phyloP scores from a whole-genome alignment of 305 asterid species.

The Fraxinus dipetala region DNA sequence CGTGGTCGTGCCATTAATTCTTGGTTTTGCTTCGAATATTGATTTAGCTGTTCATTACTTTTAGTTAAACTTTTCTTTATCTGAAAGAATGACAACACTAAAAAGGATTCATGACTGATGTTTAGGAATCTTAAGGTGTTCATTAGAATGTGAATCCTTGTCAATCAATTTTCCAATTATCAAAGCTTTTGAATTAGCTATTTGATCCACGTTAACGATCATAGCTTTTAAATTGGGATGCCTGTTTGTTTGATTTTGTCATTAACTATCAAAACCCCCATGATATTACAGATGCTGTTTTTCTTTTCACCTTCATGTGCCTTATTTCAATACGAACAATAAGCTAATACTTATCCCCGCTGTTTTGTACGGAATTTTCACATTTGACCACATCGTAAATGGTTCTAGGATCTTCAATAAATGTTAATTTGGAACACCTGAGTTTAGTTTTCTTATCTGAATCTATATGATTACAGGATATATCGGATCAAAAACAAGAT shows the following conservation, averaged over 20 bases:
- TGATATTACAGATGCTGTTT: neutral
- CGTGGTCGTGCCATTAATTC: neutral
- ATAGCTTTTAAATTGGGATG: neutral
- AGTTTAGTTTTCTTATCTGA: conserved; percentile 13
- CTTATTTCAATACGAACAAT: neutral
- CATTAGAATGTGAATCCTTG: neutral
- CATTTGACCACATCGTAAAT: neutral
- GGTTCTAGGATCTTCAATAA: neutral
- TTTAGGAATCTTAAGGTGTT: neutral
- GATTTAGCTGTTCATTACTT: neutral
- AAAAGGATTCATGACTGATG: neutral
- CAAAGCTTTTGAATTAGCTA: neutral
- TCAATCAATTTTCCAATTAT: neutral
- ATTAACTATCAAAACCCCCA: neutral
- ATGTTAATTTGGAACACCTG: neutral
- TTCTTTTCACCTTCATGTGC: neutral
- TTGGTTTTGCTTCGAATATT: neutral
- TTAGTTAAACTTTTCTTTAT: neutral
- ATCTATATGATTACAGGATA: conserved; percentile 40
- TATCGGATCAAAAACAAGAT: conserved; percentile 26
- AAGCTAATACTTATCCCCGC: neutral
- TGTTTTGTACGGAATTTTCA: neutral
- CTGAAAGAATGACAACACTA: neutral
- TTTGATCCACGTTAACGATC: neutral
- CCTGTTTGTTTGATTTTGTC: neutral